Evolutionary conservation across 305 asterid species (phyloP), one percentile per base, ranked within the genome.

Genomic region (Fraxinus nigra): DNA sequence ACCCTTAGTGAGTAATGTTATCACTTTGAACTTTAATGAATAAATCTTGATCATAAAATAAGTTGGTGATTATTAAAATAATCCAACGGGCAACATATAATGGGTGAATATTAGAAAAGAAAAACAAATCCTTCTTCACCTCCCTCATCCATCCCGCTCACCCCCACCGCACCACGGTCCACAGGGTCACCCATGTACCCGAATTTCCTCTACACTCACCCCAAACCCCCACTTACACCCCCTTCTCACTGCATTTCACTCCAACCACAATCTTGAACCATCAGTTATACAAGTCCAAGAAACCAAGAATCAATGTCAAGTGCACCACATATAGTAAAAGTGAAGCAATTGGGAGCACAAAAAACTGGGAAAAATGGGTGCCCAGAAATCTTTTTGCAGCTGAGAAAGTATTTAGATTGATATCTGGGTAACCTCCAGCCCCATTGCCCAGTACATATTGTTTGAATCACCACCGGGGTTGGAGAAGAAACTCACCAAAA

Each of bases 341-440:
- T 69, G 90, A 78, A 67, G 43, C 63, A 59, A 32, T 18, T 77
- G 92, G 88, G 85, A 87, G 83, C 72, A 5, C 77, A 76, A 87
- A 77, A 0, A 90, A 80, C 81, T 95, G 97, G 99, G 97, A 93
- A 37, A 37, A 37, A 37, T 37, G 43, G 43, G 43, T 37, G 43
- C 43, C 43, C 43, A 37, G 0, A 37, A 89, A 92, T 72, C 75
- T 92, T 34, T 83, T 94, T 87, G 96, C 91, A 9, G 95, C 97
- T 65, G 98, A 94, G 84, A 92, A 91, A 78, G 92, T 95, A 70
- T 93, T 94, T 82, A 91, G 89, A 82, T 91, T 97, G 82, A 95
- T 94, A 83, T 90, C 98, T 37, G 95, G 94, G 38, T 97, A n/a
- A 94, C 99, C 34, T 93, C 98, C 8, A 95, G 99, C 72, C 98